phyloP scores from a whole-genome alignment of 2,329 filamentous ascomycete genomes.

The Hortaea werneckii region DNA sequence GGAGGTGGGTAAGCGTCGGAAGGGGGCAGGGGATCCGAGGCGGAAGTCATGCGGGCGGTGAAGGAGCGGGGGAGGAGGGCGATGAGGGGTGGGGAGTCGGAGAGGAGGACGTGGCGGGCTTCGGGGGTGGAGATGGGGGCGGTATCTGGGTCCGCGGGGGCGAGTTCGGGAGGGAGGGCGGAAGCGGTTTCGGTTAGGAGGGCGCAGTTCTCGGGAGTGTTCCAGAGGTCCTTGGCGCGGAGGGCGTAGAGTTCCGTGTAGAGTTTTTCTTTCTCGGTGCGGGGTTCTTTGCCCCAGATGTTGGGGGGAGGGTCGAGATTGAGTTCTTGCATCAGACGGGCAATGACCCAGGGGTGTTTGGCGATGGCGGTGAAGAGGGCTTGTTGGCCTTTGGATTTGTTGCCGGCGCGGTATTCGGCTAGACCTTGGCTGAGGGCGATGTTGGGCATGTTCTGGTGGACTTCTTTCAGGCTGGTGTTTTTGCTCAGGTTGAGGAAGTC shows the following conservation, averaged over 20 bases:
- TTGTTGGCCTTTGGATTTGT: slow-evolving; percentile 54
- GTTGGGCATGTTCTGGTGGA: slow-evolving; percentile 52
- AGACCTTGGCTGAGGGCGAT: slow-evolving; percentile 67
- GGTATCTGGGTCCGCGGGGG: slow-evolving; percentile 30
- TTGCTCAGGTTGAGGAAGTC: slow-evolving; percentile 64
- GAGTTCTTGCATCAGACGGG: slow-evolving; percentile 67
- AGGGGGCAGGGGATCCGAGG: slow-evolving; percentile 77
- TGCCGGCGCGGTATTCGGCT: slow-evolving; percentile 62
- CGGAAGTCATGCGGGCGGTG: slow-evolving; percentile 55
- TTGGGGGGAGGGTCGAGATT: slow-evolving; percentile 65
- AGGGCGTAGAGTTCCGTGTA: slow-evolving; percentile 66
- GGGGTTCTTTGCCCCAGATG: slow-evolving; percentile 70
- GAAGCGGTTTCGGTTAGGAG: slow-evolving; percentile 62
- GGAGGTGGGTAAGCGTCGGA: slow-evolving; percentile 14
- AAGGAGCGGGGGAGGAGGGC: slow-evolving; percentile 56
- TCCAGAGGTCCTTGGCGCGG: slow-evolving; percentile 76
- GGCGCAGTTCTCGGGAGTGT: slow-evolving; percentile 58
- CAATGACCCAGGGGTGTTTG: slow-evolving; percentile 74
- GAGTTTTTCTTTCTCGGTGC: slow-evolving; percentile 55
- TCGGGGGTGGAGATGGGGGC: slow-evolving; percentile 42
- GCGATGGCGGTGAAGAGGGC: slow-evolving; percentile 59
- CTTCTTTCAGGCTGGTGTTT: slow-evolving; percentile 36
- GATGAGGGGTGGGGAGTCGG: slow-evolving; percentile 63
- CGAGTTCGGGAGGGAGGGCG: slow-evolving; percentile 33
- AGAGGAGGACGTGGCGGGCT: slow-evolving; percentile 68